Evolutionary conservation across 495 filamentous ascomycete genomes (phyloP), one percentile per base, ranked within the genome.

Genomic region (Lophium mytilinum): DNA sequence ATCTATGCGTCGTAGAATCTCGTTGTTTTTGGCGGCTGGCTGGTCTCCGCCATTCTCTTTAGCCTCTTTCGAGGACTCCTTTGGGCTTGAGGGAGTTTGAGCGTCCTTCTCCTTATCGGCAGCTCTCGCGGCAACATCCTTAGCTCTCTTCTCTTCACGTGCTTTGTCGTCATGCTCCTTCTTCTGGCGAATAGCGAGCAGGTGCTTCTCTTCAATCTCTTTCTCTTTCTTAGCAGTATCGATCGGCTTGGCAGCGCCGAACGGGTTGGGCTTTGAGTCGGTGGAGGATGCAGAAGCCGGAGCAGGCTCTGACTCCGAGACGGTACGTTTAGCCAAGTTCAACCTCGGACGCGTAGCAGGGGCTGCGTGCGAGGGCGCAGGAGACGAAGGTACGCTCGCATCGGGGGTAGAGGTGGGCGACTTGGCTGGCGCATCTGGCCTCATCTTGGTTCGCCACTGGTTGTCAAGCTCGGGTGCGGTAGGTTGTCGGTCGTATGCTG

Each of bases 111-210:
- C 62, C 42, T 60, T 65, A 6, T 60, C 17, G 69, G 68, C 36
- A 72, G 67, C 41, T 79, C 73, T 74, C 0, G 67, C 68, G 46
- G 73, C 67, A 34, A 68, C 69, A 37, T 78, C 75, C 50, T 85
- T 85, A 3, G 82, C 82, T 1, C 76, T 64, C 68, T 81, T 84
- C 53, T 93, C 89, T 56, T 86, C 81, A 68, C 84, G 86, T 18
- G 81, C 83, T 72, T 92, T 94, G 45, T 95, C 89, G 4, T 96
- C 92, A 0, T 83, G 82, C 52, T 96, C 92, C 70, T 86, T 88
- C 80, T 90, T 95, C 64, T 88, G 84, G 58, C 83, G 84, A 48
- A 88, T 30, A 3, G 82, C 80, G 49, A 85, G 75, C 65, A 86
- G 76, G 56, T 86, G 82, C 76, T 87, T 91, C 74, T 95, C 90